These are phyloP conservation scores for Rheum nobile DNA, from an alignment of 148 eudicot genomes.

Conservation along the genomic window DNA sequence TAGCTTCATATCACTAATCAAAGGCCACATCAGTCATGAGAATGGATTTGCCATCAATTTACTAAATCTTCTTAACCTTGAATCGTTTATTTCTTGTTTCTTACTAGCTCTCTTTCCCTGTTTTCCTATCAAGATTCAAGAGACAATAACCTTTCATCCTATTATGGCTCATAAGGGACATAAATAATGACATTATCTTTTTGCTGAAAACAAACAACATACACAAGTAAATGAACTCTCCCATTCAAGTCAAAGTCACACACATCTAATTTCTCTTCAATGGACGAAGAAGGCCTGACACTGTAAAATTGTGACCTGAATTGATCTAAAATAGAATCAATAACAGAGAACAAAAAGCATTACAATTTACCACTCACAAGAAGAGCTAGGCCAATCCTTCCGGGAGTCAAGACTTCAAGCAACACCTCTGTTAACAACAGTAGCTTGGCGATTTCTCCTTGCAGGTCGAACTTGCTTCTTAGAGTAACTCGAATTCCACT, in stretches of 20 bases:
- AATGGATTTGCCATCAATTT: neutral
- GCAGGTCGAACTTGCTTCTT: slow-evolving; percentile 43
- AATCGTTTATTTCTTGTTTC: neutral
- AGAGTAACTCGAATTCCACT: slow-evolving; percentile 73
- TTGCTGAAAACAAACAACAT: neutral
- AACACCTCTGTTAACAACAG: neutral
- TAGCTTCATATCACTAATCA: neutral
- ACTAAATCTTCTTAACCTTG: neutral
- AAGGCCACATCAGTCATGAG: no score
- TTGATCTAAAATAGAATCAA: neutral
- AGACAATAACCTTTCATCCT: neutral
- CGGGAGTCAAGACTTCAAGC: neutral
- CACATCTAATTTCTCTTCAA: neutral
- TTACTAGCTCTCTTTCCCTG: neutral
- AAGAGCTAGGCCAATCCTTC: neutral
- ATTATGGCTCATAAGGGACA: neutral
- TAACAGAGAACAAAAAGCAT: neutral
- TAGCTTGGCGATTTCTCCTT: slow-evolving; percentile 15
- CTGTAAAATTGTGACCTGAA: neutral
- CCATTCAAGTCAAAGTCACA: neutral
- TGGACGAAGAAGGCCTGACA: neutral
- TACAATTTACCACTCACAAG: neutral
- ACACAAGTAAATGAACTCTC: neutral
- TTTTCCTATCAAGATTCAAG: neutral
- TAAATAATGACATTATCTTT: neutral